These are phyloP conservation scores for Annulohypoxylon maeteangense DNA, from an alignment of 495 filamentous ascomycete genomes.

Conservation along the genomic window DNA sequence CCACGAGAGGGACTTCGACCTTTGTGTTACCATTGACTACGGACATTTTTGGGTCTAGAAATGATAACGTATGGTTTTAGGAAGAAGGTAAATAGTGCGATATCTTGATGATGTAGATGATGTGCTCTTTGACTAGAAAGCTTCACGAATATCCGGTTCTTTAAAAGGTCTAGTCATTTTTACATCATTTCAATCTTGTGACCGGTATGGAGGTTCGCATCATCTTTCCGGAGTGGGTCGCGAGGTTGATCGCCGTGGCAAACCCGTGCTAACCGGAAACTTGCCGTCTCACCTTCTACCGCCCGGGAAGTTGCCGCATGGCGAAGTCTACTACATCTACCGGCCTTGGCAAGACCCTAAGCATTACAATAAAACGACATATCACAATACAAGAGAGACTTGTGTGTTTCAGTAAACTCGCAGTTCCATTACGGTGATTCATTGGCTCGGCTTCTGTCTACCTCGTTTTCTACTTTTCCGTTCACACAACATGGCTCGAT, in stretches of 20 bases:
- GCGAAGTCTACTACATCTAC: neutral
- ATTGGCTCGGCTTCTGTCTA: neutral
- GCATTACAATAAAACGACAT: slow-evolving; percentile 1
- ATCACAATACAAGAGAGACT: neutral
- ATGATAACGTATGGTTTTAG: neutral
- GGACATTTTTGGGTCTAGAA: neutral
- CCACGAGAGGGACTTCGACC: neutral
- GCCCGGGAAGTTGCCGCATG: neutral
- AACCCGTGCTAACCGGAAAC: neutral
- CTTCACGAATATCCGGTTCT: neutral
- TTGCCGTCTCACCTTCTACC: neutral
- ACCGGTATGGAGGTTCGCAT: neutral
- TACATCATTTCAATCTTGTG: neutral
- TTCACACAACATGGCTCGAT: neutral
- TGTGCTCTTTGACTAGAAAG: neutral
- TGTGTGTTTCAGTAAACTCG: neutral
- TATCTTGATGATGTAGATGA: neutral
- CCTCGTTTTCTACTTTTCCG: neutral
- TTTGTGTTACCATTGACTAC: neutral
- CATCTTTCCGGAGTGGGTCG: neutral
- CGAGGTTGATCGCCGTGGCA: neutral
- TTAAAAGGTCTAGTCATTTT: neutral
- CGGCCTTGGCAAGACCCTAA: neutral
- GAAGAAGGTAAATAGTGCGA: neutral
- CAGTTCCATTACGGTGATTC: neutral